Evolutionary conservation across 352 stramenopile species (phyloP).

Genomic region (Globisporangium viniferum): DNA sequence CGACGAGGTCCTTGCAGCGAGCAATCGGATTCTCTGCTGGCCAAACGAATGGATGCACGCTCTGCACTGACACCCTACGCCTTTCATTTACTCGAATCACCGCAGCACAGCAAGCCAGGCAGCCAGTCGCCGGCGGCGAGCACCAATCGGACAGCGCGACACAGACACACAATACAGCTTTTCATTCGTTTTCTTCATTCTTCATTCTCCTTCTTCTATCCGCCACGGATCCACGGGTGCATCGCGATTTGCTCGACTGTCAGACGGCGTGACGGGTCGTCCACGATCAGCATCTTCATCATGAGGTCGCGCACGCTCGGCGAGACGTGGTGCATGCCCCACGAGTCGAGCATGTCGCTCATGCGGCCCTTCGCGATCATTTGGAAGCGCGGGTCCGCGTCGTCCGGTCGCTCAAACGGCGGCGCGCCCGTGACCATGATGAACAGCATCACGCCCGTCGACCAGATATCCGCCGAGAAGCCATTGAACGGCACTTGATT

Average conservation of each 20-base stretch:
- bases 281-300: constrained; percentile 79
- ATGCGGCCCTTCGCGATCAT: constrained; percentile 80
- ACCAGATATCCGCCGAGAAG: constrained; percentile 93
- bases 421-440: constrained; percentile 93
- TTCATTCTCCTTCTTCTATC: constrained; percentile 27
- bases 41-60: neutral
- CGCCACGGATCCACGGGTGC: constrained; percentile 77
- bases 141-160: neutral
- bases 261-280: constrained; percentile 66
- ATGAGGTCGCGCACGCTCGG: constrained; percentile 69
- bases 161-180: neutral
- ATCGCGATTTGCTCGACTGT: constrained; percentile 82
- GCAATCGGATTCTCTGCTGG: neutral
- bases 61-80: neutral
- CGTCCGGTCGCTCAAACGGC: constrained; percentile 86
- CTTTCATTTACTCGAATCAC: neutral
- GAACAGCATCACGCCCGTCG: constrained; percentile 92
- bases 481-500: constrained; percentile 91
- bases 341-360: constrained; percentile 85
- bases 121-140: neutral
- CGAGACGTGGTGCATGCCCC: constrained; percentile 82
- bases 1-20: neutral
- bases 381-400: constrained; percentile 78
- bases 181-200: constrained; percentile 4
- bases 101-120: neutral